Conservation (phyloP, 176 grass and related monocot species). For the Aegilops bicornis region DNA sequence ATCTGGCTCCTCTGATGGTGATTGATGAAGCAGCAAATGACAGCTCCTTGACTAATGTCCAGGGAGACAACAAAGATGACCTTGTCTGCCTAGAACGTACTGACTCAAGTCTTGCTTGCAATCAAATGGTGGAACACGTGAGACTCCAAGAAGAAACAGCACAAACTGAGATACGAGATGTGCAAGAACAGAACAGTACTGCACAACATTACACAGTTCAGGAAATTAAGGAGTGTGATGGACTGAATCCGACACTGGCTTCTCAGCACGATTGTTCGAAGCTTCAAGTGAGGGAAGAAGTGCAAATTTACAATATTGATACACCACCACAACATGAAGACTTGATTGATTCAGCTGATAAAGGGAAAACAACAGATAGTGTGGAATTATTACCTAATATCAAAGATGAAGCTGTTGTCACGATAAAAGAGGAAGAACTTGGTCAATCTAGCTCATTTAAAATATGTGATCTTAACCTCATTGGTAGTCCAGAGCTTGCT, state of each 20-base stretch:
- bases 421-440: constrained; percentile 57
- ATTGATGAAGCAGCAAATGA: constrained; percentile 35
- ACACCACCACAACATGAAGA: constrained; percentile 49
- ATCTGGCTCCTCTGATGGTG: constrained; percentile 36
- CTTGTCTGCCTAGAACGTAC: constrained; percentile 24
- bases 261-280: too few species aligned
- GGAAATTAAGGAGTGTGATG: constrained; percentile 42
- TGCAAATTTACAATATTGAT: constrained; percentile 45
- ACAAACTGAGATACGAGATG: constrained; percentile 20
- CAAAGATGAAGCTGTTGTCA: constrained; percentile 22
- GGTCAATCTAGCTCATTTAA: constrained; percentile 73
- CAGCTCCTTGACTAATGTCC: constrained; percentile 25
- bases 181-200: constrained; percentile 35
- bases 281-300: too few species aligned
- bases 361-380: constrained; percentile 47
- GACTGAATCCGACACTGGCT: constrained; percentile 26
- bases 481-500: constrained; percentile 66
- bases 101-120: constrained; percentile 31
- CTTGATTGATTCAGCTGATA: constrained; percentile 50
- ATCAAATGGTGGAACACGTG: constrained; percentile 35
- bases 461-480: constrained; percentile 81
- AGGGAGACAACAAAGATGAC: constrained; percentile 34
- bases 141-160: constrained; percentile 39
- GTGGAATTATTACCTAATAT: constrained; percentile 40
- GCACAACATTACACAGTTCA: constrained; percentile 31